Evolutionary conservation across 1,139 yeast species (phyloP).

Genomic region (Debaryomycetaceae sp.): DNA sequence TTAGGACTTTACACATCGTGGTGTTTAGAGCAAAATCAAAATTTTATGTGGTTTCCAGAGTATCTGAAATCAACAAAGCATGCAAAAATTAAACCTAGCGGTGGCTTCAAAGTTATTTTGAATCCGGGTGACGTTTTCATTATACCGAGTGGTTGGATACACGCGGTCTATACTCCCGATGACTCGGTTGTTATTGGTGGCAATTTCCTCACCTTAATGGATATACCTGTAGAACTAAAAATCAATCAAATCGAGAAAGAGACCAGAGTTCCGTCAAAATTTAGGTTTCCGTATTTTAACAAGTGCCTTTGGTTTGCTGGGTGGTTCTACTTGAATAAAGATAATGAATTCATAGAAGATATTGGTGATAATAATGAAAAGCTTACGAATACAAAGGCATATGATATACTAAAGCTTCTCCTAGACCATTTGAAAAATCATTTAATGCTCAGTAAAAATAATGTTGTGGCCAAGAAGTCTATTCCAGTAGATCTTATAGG

Average conservation of each 20-base stretch:
- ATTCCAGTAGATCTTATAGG: conserved; percentile 27
- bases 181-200: conserved; percentile 88
- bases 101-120: conserved; percentile 65
- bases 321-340: conserved; percentile 35
- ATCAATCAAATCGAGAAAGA: conserved; percentile 59
- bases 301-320: conserved; percentile 67
- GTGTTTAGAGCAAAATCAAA: conserved; percentile 67
- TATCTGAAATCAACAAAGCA: conserved; percentile 26
- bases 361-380: conserved; percentile 7
- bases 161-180: conserved; percentile 78
- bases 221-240: conserved; percentile 58
- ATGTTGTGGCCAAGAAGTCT: conserved; percentile 22
- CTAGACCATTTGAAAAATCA: conserved; percentile 22
- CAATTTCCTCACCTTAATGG: conserved; percentile 67
- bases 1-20: conserved; percentile 62
- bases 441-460: conserved; percentile 25
- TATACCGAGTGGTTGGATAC: conserved; percentile 93
- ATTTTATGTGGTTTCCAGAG: conserved; percentile 65
- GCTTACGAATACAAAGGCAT: neutral
- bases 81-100: conserved; percentile 21
- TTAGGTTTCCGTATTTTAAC: conserved; percentile 74
- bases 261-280: conserved; percentile 73
- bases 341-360: conserved; percentile 19
- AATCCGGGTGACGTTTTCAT: conserved; percentile 70
- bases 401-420: conserved; percentile 7